Evolutionary conservation across 768 basidiomycete species (phyloP).

Genomic region (Hypsizygus marmoreus): DNA sequence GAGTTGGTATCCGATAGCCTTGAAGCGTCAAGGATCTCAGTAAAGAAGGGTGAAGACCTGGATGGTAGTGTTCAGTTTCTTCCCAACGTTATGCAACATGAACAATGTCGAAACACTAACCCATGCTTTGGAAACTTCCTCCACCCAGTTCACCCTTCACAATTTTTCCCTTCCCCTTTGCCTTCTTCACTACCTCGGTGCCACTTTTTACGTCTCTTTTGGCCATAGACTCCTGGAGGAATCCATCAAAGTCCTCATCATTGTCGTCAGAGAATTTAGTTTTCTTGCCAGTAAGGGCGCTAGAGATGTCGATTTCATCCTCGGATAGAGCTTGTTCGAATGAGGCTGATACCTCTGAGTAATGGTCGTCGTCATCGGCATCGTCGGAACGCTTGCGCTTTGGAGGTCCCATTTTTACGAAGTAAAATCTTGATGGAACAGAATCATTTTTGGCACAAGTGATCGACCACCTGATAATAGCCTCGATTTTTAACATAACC

Average conservation of each 20-base stretch:
- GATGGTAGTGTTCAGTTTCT: slow-evolving; percentile 5
- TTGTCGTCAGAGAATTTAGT: slow-evolving; percentile 43
- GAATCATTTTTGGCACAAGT: too few species aligned
- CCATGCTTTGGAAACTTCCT: slow-evolving; percentile 96
- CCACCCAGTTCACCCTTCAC: slow-evolving; percentile 83
- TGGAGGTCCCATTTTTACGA: slow-evolving; percentile 14
- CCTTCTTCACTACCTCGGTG: slow-evolving; percentile 73
- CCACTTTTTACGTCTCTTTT: slow-evolving; percentile 77
- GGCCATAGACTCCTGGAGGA: slow-evolving; percentile 69
- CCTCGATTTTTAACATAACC: too few species aligned
- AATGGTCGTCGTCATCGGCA: slow-evolving; percentile 7
- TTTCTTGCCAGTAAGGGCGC: slow-evolving; percentile 54
- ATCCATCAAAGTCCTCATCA: slow-evolving; percentile 61
- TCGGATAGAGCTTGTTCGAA: slow-evolving; percentile 17
- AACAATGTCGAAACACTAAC: slow-evolving; percentile 58
- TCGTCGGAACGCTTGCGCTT: slow-evolving; percentile 18
- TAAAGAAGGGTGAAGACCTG: slow-evolving; percentile 82
- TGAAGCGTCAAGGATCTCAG: slow-evolving; percentile 87
- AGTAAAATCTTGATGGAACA: too few species aligned
- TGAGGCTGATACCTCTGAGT: slow-evolving; percentile 9
- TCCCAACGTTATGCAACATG: slow-evolving; percentile 3
- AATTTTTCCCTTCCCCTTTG: slow-evolving; percentile 71
- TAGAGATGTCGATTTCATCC: slow-evolving; percentile 63
- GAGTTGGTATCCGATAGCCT: slow-evolving; percentile 93
- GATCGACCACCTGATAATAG: too few species aligned